These are phyloP conservation scores for Geum urbanum DNA, from an alignment of 306 rosid species.

Conservation along the genomic window DNA sequence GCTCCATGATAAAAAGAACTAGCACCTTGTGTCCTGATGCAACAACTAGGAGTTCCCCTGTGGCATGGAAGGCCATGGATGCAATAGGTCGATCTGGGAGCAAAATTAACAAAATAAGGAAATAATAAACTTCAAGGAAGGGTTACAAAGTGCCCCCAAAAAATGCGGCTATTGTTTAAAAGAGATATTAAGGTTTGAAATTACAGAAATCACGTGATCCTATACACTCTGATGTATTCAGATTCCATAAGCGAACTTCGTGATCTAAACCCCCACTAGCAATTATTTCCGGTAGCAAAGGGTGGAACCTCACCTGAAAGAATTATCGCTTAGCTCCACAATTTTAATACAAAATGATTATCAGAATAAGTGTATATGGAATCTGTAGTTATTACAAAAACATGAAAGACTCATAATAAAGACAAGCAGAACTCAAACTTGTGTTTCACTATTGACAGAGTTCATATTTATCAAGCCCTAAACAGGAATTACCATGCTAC, in stretches of 20 bases:
- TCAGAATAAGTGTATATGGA: not conserved
- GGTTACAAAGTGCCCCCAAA: not conserved
- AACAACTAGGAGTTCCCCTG: constrained; percentile 85
- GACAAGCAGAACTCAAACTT: not conserved
- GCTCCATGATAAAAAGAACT: constrained; percentile 6
- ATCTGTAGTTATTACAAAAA: not conserved
- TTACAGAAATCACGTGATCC: constrained; percentile 81
- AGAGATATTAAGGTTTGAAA: constrained; percentile 11
- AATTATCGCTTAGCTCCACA: constrained; percentile 14
- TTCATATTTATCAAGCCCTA: not conserved
- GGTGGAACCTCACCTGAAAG: constrained; percentile 96
- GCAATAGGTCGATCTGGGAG: constrained; percentile 86
- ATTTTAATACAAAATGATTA: not conserved
- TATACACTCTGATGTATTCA: constrained; percentile 76
- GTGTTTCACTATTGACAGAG: not conserved
- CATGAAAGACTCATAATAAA: not conserved
- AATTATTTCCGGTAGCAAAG: constrained; percentile 69
- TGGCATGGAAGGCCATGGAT: constrained; percentile 91
- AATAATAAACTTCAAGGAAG: not conserved
- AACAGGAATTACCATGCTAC: not conserved
- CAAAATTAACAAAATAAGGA: constrained; percentile 7
- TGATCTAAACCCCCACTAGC: constrained; percentile 99
- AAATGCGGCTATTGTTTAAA: not conserved
- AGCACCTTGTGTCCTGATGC: constrained; percentile 95
- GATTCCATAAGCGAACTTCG: constrained; percentile 92